Evolutionary conservation across 2,329 filamentous ascomycete genomes (phyloP).

Genomic region (Colletotrichum sp.): DNA sequence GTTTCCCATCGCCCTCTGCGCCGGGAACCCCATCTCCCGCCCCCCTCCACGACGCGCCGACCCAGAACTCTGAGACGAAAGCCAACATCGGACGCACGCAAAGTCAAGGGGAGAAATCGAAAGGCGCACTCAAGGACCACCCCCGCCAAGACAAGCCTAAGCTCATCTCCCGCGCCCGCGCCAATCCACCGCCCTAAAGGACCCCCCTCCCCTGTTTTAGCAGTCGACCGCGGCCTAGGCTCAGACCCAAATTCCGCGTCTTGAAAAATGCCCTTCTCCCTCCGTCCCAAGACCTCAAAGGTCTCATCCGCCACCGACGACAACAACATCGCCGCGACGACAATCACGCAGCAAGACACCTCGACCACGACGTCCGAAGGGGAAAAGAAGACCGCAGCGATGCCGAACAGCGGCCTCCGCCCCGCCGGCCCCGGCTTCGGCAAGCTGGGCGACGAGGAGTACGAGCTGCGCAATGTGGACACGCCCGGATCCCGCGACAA

Average conservation of each 20-base stretch:
- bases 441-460: conserved; percentile 26
- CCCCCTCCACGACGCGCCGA: background rate
- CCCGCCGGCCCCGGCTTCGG: conserved; percentile 9
- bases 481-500: background rate
- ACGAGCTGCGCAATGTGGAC: conserved; percentile 8
- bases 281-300: background rate
- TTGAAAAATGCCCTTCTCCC: conserved; percentile 10
- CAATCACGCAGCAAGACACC: background rate
- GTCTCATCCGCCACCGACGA: background rate
- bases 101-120: background rate
- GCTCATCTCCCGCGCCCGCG: background rate
- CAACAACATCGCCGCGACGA: background rate
- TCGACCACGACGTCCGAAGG: background rate
- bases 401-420: background rate
- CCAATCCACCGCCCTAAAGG: background rate
- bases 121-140: background rate
- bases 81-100: background rate
- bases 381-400: background rate
- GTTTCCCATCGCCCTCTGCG: background rate
- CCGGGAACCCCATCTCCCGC: background rate
- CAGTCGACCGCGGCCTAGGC: background rate
- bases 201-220: background rate
- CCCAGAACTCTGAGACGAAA: background rate
- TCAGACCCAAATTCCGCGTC: background rate
- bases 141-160: background rate